Evolutionary conservation across 1,139 yeast genomes (phyloP), one percentile per base, ranked within the genome.

Genomic region (Suhomyces atakaporum): DNA sequence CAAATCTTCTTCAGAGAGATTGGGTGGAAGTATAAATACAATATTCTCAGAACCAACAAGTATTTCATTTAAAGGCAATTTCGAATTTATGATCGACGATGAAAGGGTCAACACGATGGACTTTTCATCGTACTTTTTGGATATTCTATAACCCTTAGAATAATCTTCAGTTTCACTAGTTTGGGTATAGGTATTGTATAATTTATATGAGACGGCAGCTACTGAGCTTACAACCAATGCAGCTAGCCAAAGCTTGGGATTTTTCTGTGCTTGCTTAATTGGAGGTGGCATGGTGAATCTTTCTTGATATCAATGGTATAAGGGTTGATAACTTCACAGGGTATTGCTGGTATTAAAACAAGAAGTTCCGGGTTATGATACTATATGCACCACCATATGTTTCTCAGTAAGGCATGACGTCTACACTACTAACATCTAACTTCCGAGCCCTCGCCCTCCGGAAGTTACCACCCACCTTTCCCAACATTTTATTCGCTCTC

Each of bases 21-120:
- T 66, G 7, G 77, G 77, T 1, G 77, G 76, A 16, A 71, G 60
- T 30, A 71, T 71, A 46, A 70, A 71, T n/a, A 73, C 67, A 31
- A 71, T 69, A 40, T 69, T 69, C 23, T 66, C 72, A 3, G 65
- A 50, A 27, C 62, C 63, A 36, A 60, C 47, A 29, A 71, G 54
- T 7, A 70, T 66, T 9, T 70, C 74, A 40, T 62, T 54, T 36
- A 71, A 56, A 3, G 75, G 76, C 25, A 70, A 54, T 33, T 56
- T 54, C 36, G 69, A 61, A 36, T 60, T 63, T 43, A 71, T 56
- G 14, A 71, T 65, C 22, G 72, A 62, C 36, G 70, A 69, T 30
- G 73, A 68, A 35, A 71, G 62, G 3, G 77, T 71, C 43, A 71
- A 56, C 9, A 73, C 75, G 23, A 71, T 66, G 16, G 66, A 56